Evolutionary conservation across 2,329 filamentous ascomycete genomes (phyloP).

Genomic region (Chaetomium sp.): DNA sequence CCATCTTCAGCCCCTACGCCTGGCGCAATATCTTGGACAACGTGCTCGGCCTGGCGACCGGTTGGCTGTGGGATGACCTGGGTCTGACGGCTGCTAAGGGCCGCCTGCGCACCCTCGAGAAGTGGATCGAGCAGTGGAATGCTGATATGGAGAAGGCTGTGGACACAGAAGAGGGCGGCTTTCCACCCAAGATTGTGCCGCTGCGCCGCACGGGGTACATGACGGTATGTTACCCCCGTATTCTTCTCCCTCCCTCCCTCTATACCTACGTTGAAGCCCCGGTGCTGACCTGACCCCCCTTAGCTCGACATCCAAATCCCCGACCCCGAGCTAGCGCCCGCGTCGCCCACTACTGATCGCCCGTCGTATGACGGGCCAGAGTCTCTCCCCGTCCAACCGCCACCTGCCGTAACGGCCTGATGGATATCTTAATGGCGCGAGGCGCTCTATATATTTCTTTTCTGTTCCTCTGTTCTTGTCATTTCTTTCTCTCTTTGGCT

Average conservation of each 20-base stretch:
- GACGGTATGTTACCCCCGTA: conserved; percentile 50
- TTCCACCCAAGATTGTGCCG: conserved; percentile 66
- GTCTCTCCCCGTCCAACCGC: conserved; percentile 26
- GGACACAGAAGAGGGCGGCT: conserved; percentile 43
- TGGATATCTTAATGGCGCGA: too few relatives aligned
- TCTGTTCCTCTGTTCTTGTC: not conserved
- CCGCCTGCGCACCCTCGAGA: conserved; percentile 63
- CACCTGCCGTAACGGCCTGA: conserved; percentile 12
- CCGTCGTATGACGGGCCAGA: conserved; percentile 17
- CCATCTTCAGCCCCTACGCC: conserved; percentile 74
- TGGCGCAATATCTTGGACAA: conserved; percentile 74
- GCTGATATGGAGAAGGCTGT: conserved; percentile 54
- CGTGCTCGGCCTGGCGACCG: conserved; percentile 71
- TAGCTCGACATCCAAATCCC: conserved; percentile 77
- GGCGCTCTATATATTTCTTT: not conserved
- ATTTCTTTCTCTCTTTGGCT: not conserved
- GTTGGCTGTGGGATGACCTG: conserved; percentile 92
- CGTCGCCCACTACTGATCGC: conserved; percentile 42
- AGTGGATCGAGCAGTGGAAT: conserved; percentile 86
- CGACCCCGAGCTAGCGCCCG: conserved; percentile 61
- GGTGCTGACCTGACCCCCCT: conserved; percentile 21
- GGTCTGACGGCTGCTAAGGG: conserved; percentile 71
- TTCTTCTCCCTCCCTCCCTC: not conserved
- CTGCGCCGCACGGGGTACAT: conserved; percentile 81
- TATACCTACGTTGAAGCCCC: not conserved